Percentiles rank a stretch among this genome's conserved stretches.
phyloP scores from a whole-genome alignment of 1,139 yeast species.

The Sugiyamaella paludigena region DNA sequence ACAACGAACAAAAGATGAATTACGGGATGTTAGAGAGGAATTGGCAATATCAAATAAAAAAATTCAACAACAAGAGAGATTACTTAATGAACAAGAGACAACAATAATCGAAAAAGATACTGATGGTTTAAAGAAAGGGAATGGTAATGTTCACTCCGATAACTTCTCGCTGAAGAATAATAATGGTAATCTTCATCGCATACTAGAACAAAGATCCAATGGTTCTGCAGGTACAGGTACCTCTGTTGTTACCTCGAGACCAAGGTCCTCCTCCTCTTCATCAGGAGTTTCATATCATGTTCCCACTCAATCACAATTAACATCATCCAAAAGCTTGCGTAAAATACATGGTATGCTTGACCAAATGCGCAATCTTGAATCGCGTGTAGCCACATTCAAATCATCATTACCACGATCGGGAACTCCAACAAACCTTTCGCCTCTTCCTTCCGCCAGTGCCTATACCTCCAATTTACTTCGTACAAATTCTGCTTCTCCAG shows the following conservation, averaged over 20 bases:
- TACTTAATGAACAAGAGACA: not conserved
- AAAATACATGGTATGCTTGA: constrained; percentile 37
- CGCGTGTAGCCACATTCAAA: constrained; percentile 35
- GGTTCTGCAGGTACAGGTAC: not conserved
- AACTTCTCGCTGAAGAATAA: not conserved
- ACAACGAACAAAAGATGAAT: constrained; percentile 38
- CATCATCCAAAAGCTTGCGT: constrained; percentile 34
- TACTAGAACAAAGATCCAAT: not conserved
- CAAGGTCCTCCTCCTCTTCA: constrained; percentile 11
- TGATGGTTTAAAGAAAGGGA: not conserved
- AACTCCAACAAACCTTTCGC: constrained; percentile 18
- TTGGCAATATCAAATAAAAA: constrained; percentile 19
- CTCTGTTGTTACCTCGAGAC: constrained; percentile 1
- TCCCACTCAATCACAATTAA: constrained; percentile 21
- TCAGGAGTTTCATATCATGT: constrained; percentile 10
- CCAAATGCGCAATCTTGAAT: constrained; percentile 34
- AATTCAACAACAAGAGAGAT: constrained; percentile 4
- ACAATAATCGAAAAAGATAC: not conserved
- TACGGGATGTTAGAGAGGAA: constrained; percentile 37
- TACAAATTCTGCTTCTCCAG: not conserved
- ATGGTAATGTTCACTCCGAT: too few species aligned
- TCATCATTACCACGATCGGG: constrained; percentile 31
- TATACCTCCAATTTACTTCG: not conserved
- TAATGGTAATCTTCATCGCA: not conserved
- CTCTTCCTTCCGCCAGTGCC: not conserved